Conservation (phyloP, 2,329 filamentous ascomycete species). For the Beauveria medogensis region DNA sequence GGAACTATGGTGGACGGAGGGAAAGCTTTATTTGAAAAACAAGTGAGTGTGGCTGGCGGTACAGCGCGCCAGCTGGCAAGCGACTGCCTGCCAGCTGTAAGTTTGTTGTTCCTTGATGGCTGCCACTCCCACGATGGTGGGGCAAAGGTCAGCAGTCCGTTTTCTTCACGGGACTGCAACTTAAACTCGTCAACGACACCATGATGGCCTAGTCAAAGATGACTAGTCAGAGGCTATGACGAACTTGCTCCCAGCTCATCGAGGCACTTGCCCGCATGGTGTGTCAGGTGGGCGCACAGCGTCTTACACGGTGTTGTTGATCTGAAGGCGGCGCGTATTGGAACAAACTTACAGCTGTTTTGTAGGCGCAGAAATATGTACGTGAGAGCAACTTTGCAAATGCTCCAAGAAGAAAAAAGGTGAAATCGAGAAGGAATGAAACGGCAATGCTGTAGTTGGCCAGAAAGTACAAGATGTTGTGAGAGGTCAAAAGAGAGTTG, state of each 20-base stretch:
- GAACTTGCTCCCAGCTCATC: not conserved
- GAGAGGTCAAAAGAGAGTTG: not conserved
- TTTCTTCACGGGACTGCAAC: constrained; percentile 5
- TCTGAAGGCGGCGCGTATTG: not conserved
- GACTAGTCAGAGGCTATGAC: not conserved
- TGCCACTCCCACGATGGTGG: not conserved
- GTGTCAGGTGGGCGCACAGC: constrained; percentile 9
- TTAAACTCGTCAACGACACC: not conserved
- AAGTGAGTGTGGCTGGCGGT: not conserved
- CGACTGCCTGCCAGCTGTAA: constrained; percentile 2
- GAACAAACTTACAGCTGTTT: constrained; percentile 7
- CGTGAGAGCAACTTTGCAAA: not conserved
- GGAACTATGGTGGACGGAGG: not conserved
- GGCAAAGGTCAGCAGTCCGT: constrained; percentile 5
- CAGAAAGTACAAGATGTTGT: not conserved
- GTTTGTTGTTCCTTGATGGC: not conserved
- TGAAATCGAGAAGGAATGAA: not conserved
- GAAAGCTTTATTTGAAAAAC: not conserved
- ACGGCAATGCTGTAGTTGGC: not conserved
- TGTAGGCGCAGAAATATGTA: not conserved
- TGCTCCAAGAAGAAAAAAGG: not conserved
- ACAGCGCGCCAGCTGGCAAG: not conserved
- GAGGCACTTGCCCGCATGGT: constrained; percentile 1
- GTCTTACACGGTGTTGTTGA: constrained; percentile 7
- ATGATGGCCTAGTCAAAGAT: not conserved